These are phyloP conservation scores for Trichophyton schoenleinii DNA, from an alignment of 2,329 filamentous ascomycete species.

Conservation along the genomic window DNA sequence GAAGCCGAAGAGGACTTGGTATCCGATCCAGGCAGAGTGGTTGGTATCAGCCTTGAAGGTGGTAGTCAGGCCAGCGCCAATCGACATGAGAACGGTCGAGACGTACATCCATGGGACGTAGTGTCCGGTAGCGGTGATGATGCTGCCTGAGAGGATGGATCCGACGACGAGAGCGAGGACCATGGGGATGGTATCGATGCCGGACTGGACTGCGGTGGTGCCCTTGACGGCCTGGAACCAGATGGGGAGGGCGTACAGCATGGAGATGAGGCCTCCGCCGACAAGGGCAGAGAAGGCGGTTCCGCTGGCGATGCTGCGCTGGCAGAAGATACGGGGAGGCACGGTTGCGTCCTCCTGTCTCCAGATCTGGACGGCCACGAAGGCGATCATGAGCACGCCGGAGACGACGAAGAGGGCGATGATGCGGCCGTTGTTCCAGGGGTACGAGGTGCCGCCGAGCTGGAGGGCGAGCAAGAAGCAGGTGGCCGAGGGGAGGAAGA, in stretches of 20 bases:
- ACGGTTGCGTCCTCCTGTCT: slow-evolving; percentile 19
- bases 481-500: slow-evolving; percentile 37
- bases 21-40: slow-evolving; percentile 16
- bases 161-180: slow-evolving; percentile 21
- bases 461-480: slow-evolving; percentile 19
- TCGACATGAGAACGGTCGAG: slow-evolving; percentile 14
- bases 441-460: slow-evolving; percentile 16
- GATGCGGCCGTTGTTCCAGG: slow-evolving; percentile 15
- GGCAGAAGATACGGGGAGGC: slow-evolving; percentile 8
- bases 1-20: slow-evolving; percentile 16
- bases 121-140: slow-evolving; percentile 10
- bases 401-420: slow-evolving; percentile 16
- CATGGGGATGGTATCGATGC: slow-evolving; percentile 24
- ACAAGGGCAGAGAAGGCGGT: background rate
- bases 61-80: slow-evolving; percentile 19
- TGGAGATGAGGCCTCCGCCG: background rate
- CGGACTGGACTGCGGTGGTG: slow-evolving; percentile 26
- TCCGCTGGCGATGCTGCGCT: background rate
- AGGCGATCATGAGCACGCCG: slow-evolving; percentile 12
- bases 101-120: slow-evolving; percentile 16
- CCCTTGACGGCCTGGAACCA: slow-evolving; percentile 35
- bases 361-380: slow-evolving; percentile 11
- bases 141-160: slow-evolving; percentile 9
- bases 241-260: slow-evolving; percentile 16
- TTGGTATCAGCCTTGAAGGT: slow-evolving; percentile 16